Evolutionary conservation across 1,139 yeast genomes (phyloP), one percentile per base, ranked within the genome.

Genomic region (Sugiyamaella xylanicola): DNA sequence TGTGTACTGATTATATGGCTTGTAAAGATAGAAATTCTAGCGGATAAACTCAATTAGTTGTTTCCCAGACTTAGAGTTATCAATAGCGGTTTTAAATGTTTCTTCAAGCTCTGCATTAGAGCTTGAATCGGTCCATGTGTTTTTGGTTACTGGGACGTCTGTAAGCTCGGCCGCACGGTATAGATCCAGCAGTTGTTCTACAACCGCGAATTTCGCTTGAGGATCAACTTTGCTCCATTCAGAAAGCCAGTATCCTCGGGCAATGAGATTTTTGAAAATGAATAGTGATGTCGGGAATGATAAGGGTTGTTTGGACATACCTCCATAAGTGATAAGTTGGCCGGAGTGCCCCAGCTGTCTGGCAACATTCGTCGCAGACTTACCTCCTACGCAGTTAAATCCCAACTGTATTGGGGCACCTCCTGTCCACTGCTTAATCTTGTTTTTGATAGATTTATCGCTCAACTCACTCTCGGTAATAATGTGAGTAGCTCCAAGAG

Each of bases 281-380:
- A 89, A 88, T 59, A 89, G 75, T 1, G 96, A 83, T 0, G 97
- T 90, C 43, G 98, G 97, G 57, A 93, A 73, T 16, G 83, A 81
- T 22, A 95, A 95, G 2, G 99, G 99, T 73, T 90, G 93, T 77
- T 85, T 85, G 4, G 98, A 89, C 99, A 93, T 93, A 50, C 97
- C 99, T 27, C 99, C 99, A 69, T 93, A 93, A 0, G 99, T 91
- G 65, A 88, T 83, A 78, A 93, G 77, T 61, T 87, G 78, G 1
- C 84, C 84, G 29, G 91, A 89, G 59, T 82, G 79, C 52, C 81
- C 83, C 60, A 93, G 78, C 68, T 91, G 91, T 62, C 97, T 80
- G 7, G 96, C 93, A 63, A 93, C 77, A 44, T 86, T 85, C 1
- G 96, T 79, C 42, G 91, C 81, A 40, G 90, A 85, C 62, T 86